phyloP scores from a whole-genome alignment of 306 rosid species.

The Astragalus membranaceus region DNA sequence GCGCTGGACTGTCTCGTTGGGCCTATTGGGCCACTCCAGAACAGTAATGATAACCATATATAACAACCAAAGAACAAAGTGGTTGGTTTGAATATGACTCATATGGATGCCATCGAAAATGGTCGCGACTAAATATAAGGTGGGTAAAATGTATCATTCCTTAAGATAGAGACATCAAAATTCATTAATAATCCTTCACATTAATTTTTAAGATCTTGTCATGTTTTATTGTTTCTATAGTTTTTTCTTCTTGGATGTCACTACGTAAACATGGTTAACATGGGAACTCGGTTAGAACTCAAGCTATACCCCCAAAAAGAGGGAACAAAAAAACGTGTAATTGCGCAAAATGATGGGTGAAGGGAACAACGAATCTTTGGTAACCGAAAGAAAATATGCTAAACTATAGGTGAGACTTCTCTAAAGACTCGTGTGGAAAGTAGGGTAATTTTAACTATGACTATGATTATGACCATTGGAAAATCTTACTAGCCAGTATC shows the following conservation, averaged over 20 bases:
- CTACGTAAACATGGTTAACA: conserved; percentile 2
- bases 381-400: conserved; percentile 40
- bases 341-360: conserved; percentile 36
- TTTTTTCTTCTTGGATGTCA: not conserved
- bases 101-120: conserved; percentile 25
- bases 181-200: conserved; percentile 17
- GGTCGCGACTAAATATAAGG: conserved; percentile 9
- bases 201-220: not conserved
- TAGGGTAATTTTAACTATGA: conserved; percentile 12
- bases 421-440: conserved; percentile 26
- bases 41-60: conserved; percentile 25
- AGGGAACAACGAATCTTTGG: conserved; percentile 64
- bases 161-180: conserved; percentile 13
- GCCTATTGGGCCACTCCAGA: too few relatives aligned
- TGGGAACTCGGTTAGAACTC: conserved; percentile 15
- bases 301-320: conserved; percentile 13
- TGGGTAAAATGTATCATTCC: conserved; percentile 29
- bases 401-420: conserved; percentile 27
- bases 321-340: conserved; percentile 30
- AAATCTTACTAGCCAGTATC: conserved; percentile 20
- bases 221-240: not conserved
- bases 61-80: conserved; percentile 17
- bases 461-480: not conserved
- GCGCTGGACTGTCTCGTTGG: too few relatives aligned
- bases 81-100: conserved; percentile 34